phyloP scores from a whole-genome alignment of 2,329 filamentous ascomycete species.

The Ceratocystis cubensis region DNA sequence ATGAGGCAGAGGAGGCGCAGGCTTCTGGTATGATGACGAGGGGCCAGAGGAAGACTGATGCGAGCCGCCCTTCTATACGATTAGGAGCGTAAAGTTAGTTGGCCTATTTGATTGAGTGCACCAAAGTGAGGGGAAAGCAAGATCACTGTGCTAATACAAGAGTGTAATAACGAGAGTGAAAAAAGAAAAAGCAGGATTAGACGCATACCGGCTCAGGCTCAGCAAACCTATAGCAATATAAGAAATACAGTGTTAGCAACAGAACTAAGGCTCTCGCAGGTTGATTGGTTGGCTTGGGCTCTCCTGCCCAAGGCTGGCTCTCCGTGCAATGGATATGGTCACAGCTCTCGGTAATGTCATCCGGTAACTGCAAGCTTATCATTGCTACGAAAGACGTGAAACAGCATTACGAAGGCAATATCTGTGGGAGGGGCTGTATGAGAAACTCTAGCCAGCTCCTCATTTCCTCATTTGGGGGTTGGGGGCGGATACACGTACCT shows the following conservation, averaged over 20 bases:
- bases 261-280: not conserved
- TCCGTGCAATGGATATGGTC: not conserved
- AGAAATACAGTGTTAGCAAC: slow-evolving; percentile 15
- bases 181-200: slow-evolving; percentile 11
- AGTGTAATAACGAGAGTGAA: not conserved
- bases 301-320: not conserved
- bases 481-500: slow-evolving; percentile 46
- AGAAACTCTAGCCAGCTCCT: not conserved
- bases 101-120: not conserved
- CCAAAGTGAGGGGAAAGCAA: not conserved
- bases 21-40: slow-evolving; percentile 20
- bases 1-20: slow-evolving; percentile 31
- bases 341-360: not conserved
- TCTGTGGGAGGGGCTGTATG: not conserved
- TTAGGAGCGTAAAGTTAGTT: slow-evolving; percentile 10
- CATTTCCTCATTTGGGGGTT: not conserved
- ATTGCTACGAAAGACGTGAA: not conserved
- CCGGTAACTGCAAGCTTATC: not conserved
- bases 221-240: slow-evolving; percentile 44
- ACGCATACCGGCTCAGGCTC: slow-evolving; percentile 55
- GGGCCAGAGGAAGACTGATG: slow-evolving; percentile 19
- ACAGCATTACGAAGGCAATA: not conserved
- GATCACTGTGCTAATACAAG: not conserved
- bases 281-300: not conserved
- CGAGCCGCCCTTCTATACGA: slow-evolving; percentile 23